Evolutionary conservation across 495 filamentous ascomycete species (phyloP), one percentile per base, ranked within the genome.

Genomic region (Antarctomyces pellizariae): DNA sequence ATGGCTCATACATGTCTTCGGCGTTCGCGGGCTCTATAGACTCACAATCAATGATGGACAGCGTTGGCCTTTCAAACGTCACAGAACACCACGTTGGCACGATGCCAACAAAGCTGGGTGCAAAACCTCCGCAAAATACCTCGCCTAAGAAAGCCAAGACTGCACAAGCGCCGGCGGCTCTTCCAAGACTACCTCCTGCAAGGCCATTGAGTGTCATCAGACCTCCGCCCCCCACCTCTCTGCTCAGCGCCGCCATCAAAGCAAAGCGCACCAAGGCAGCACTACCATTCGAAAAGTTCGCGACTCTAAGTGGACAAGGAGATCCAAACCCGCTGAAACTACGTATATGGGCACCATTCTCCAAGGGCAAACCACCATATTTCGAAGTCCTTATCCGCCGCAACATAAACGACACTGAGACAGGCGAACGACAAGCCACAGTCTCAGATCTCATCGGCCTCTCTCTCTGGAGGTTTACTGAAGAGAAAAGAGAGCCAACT

Each of bases 371-470:
- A 2, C 64, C 65, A 28, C 66, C 74, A 0, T 41, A 24, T 3
- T 66, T 76, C 26, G 77, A 91, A 38, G 59, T 91, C 24, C 67
- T 82, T 7, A 62, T 93, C 16, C 62, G 70, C 13, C 64, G 72
- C 22, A 70, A 67, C n/a, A 66, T 75, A 0, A 72, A 82, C 31
- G 63, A 78, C 16, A 64, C 67, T 9, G 69, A 73, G 9, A 54
- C 56, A 11, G 54, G 51, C 3, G 54, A 59, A 11, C 57, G 70
- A 16, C 57, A 64, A 4, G 75, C 84, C 9, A 82, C 73, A 2
- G 82, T 97, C 5, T 67, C 71, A 7, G 89, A 97, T 37, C 64
- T 84, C 0, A 93, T 97, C 41, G 86, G 86, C 2, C 56, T 91
- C 27, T 72, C 71, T 22, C 52, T 97, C 2, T 95, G 75, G 69